Evolutionary conservation across 2,329 filamentous ascomycete species (phyloP).

Genomic region (Didymella arachidicola): DNA sequence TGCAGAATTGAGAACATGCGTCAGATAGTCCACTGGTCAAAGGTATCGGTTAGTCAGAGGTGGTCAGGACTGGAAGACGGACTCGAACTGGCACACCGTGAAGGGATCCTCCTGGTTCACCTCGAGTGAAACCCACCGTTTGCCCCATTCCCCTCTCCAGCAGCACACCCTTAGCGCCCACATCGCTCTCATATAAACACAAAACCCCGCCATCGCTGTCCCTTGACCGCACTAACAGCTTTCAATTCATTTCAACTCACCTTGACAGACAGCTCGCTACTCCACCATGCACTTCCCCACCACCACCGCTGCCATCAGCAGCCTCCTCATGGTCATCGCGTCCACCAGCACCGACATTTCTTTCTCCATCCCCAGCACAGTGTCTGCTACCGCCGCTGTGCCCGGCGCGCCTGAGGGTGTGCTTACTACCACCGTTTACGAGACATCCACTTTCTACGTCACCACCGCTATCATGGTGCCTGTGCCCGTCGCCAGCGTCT

Average conservation of each 20-base stretch:
- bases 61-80: not conserved
- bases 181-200: slow-evolving; percentile 2
- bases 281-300: slow-evolving; percentile 6
- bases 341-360: slow-evolving; percentile 8
- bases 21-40: not conserved
- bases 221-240: not conserved
- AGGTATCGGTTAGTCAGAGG: not conserved
- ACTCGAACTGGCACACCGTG: not conserved
- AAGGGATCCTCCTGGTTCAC: not conserved
- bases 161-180: slow-evolving; percentile 15
- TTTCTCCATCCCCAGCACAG: slow-evolving; percentile 2
- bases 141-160: slow-evolving; percentile 8
- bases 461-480: not conserved
- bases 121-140: slow-evolving; percentile 6
- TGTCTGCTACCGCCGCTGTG: not conserved
- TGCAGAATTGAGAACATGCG: not conserved
- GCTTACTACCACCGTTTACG: slow-evolving; percentile 13
- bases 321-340: slow-evolving; percentile 8
- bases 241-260: not conserved
- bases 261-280: not conserved
- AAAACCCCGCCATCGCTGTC: not conserved
- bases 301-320: slow-evolving; percentile 4
- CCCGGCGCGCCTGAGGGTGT: not conserved
- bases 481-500: not conserved
- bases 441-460: slow-evolving; percentile 9